phyloP scores from a whole-genome alignment of 176 grass and related monocot genomes.

The Hordeum marinum region DNA sequence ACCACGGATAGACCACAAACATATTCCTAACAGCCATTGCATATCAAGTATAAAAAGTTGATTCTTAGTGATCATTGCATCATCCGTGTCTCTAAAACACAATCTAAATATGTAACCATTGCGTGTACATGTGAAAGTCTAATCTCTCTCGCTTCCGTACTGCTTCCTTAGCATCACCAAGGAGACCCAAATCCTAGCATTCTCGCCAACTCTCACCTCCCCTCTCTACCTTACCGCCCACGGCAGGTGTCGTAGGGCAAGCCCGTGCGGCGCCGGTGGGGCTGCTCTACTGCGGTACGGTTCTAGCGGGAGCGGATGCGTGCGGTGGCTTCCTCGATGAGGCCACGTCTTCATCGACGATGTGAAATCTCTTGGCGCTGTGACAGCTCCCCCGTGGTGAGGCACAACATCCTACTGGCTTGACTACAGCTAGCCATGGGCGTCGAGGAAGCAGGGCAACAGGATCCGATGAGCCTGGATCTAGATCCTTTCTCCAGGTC shows the following conservation, averaged over 20 bases:
- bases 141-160: neutral
- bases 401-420: no score
- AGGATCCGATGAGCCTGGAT: no score
- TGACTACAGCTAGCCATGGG: no score
- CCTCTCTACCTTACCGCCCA: neutral
- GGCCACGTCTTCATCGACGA: no score
- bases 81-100: neutral
- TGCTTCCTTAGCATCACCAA: rapidly evolving
- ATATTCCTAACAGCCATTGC: neutral
- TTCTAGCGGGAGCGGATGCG: no score
- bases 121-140: neutral
- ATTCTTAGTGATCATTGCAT: neutral
- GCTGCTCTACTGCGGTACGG: no score
- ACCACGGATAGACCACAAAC: neutral
- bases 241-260: neutral
- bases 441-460: no score
- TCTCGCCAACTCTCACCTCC: neutral
- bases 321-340: no score
- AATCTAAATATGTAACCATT: neutral
- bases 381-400: no score
- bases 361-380: rapidly evolving
- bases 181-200: no score
- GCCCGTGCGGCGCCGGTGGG: rapidly evolving
- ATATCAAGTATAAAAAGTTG: neutral
- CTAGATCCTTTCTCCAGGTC: no score